A percentile compares a stretch with the other conserved stretches of the same genome.
Conservation (phyloP, 371 early-diverging fungal genomes). For the Apophysomyces variabilis region DNA sequence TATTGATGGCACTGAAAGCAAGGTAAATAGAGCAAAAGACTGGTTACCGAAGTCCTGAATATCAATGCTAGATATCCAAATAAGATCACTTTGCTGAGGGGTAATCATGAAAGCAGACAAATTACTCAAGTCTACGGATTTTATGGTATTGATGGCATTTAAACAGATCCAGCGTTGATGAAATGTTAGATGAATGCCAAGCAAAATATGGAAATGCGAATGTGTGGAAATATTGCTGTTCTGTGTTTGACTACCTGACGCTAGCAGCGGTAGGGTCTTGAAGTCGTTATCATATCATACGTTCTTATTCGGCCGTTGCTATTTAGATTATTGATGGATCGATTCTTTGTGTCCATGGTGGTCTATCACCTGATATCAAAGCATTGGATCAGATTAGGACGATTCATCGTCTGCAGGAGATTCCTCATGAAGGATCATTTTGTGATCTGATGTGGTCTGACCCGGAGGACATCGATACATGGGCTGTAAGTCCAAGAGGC, state of each 20-base stretch:
- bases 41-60: neutral
- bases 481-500: constrained; percentile 99
- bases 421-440: constrained; percentile 99
- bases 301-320: neutral
- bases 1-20: constrained; percentile 96
- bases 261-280: constrained; percentile 89
- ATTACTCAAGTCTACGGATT: constrained; percentile 99
- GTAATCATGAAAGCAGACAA: constrained; percentile 99
- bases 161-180: constrained; percentile 1
- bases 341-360: constrained; percentile 99
- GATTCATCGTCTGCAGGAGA: constrained; percentile 97
- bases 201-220: constrained; percentile 98
- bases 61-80: constrained; percentile 65
- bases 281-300: neutral
- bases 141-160: constrained; percentile 61
- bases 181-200: constrained; percentile 92
- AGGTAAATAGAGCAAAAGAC: constrained; percentile 57
- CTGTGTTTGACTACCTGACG: constrained; percentile 98
- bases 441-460: constrained; percentile 96
- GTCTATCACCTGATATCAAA: constrained; percentile 97
- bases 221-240: constrained; percentile 99
- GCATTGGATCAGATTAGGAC: constrained; percentile 97
- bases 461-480: constrained; percentile 96
- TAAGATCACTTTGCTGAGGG: constrained; percentile 97
- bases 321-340: constrained; percentile 54